phyloP scores from a whole-genome alignment of 371 early-diverging fungal species.

The Mortierella sp. region DNA sequence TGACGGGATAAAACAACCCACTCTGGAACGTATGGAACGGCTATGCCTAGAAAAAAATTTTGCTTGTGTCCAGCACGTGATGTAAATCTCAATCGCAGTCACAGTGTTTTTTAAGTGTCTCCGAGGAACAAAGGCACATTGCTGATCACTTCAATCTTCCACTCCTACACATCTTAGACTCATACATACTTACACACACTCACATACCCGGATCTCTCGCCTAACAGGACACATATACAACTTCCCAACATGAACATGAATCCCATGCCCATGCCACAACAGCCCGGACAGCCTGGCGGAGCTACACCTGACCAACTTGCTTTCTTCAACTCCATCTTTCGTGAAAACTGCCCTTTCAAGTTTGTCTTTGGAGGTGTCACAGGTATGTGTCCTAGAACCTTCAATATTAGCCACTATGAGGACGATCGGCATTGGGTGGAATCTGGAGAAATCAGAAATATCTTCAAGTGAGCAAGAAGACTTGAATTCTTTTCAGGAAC shows the following conservation, averaged over 20 bases:
- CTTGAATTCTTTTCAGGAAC: too few relatives aligned
- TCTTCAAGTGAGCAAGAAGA: too few relatives aligned
- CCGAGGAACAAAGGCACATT: background rate
- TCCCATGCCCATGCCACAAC: slow-evolving; percentile 51
- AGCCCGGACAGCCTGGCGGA: slow-evolving; percentile 39
- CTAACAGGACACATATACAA: background rate
- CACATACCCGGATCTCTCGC: background rate
- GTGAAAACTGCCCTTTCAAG: slow-evolving; percentile 85
- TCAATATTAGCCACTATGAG: too few relatives aligned
- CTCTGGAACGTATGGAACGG: background rate
- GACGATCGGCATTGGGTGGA: too few relatives aligned
- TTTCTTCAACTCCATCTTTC: slow-evolving; percentile 56
- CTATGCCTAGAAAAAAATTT: too few relatives aligned
- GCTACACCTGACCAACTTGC: slow-evolving; percentile 49
- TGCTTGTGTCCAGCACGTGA: background rate
- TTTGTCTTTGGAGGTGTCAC: slow-evolving; percentile 79
- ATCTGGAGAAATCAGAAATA: too few relatives aligned
- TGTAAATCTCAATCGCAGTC: background rate
- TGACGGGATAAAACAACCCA: too few relatives aligned
- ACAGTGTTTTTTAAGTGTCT: background rate
- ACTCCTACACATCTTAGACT: background rate
- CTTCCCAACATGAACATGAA: slow-evolving; percentile 40
- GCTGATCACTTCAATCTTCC: background rate
- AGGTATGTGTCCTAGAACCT: slow-evolving; percentile 60
- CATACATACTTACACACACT: background rate